These are phyloP conservation scores for Pichia sp. DNA, from an alignment of 1,139 yeast species.

Conservation along the genomic window DNA sequence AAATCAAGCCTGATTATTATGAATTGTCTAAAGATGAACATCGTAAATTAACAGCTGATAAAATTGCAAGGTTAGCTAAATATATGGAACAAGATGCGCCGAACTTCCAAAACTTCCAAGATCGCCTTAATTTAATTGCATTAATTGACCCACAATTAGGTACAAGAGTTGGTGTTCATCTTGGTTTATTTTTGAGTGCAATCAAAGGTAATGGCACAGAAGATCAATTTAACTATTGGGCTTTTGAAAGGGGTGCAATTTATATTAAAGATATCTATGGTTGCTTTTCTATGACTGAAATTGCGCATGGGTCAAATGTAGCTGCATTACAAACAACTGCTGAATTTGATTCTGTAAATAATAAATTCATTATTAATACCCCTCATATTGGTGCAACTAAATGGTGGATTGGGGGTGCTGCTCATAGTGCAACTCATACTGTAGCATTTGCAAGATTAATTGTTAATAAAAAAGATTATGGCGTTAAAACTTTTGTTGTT, in stretches of 20 bases:
- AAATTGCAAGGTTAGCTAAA: constrained; percentile 39
- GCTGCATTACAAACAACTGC: constrained; percentile 93
- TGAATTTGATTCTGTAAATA: constrained; percentile 57
- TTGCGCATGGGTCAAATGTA: constrained; percentile 91
- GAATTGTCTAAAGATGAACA: constrained; percentile 38
- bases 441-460: constrained; percentile 76
- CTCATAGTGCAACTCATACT: constrained; percentile 84
- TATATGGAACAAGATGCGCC: constrained; percentile 40
- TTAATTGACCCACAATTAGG: constrained; percentile 45
- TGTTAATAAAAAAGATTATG: constrained; percentile 78
- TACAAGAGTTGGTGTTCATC: constrained; percentile 44
- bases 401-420: constrained; percentile 99
- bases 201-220: constrained; percentile 47
- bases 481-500: constrained; percentile 85
- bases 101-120: constrained; percentile 32
- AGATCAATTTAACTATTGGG: constrained; percentile 64
- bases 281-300: constrained; percentile 90
- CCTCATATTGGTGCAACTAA: constrained; percentile 90
- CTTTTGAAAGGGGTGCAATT: constrained; percentile 62
- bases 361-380: constrained; percentile 70
- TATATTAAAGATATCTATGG: constrained; percentile 67
- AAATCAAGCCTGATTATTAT: constrained; percentile 35
- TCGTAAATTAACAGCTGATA: constrained; percentile 39
- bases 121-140: constrained; percentile 38
- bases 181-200: constrained; percentile 44